Conservation (phyloP, 345 rosid species). For the Iberis pinnata region DNA sequence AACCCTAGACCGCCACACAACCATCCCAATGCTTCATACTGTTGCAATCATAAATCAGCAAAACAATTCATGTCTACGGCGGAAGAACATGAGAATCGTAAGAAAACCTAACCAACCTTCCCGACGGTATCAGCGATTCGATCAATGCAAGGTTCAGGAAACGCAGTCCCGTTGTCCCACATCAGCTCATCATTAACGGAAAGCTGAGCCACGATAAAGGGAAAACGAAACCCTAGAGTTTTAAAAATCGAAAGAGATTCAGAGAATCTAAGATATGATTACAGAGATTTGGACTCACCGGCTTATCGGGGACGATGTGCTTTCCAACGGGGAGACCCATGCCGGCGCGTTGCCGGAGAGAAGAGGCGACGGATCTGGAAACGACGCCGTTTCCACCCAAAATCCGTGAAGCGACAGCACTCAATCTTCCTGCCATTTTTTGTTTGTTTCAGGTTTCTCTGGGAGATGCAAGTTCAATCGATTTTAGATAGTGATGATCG, state of each 20-base stretch:
- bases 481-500: not conserved
- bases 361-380: conserved; percentile 60
- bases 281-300: conserved; percentile 40
- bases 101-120: conserved; percentile 41
- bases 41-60: conserved; percentile 2
- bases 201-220: conserved; percentile 34
- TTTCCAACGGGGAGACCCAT: conserved; percentile 96
- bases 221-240: not conserved
- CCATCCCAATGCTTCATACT: conserved; percentile 99
- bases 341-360: conserved; percentile 82
- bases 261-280: not conserved
- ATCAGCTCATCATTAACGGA: conserved; percentile 78
- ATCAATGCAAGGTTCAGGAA: conserved; percentile 93
- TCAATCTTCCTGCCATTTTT: conserved; percentile 76
- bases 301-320: conserved; percentile 92
- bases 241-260: not conserved
- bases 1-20: conserved; percentile 83
- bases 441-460: conserved; percentile 10
- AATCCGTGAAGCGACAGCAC: conserved; percentile 65
- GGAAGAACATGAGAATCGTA: not conserved
- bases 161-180: conserved; percentile 93
- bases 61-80: not conserved
- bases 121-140: conserved; percentile 97
- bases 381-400: conserved; percentile 86
- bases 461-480: conserved; percentile 5